Evolutionary conservation across 257 asterid species (phyloP).

Genomic region (Solanum tarijense): DNA sequence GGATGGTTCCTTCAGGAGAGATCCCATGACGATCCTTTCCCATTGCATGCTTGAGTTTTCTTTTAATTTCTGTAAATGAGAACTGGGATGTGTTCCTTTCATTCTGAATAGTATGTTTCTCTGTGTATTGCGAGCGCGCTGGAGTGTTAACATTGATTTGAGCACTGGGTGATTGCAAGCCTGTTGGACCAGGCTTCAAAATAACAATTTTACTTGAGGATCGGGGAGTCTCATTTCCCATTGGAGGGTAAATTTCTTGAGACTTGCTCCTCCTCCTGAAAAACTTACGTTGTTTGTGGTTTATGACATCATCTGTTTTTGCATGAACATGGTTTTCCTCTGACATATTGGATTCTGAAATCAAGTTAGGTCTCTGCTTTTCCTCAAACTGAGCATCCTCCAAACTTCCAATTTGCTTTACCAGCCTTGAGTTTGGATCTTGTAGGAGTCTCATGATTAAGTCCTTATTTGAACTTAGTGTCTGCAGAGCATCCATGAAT

Average conservation of each 20-base stretch:
- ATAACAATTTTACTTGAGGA: constrained; percentile 52
- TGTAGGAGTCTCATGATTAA: constrained; percentile 46
- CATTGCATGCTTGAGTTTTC: constrained; percentile 77
- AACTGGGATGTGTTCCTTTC: constrained; percentile 50
- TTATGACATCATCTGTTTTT: constrained; percentile 35
- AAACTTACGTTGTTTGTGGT: constrained; percentile 40
- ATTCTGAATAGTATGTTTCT: constrained; percentile 18
- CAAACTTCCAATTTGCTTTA: constrained; percentile 36
- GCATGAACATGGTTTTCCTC: constrained; percentile 26
- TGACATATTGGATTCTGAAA: constrained; percentile 15
- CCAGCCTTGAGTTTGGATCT: constrained; percentile 47
- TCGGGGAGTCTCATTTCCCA: constrained; percentile 32
- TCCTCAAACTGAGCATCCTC: constrained; percentile 29
- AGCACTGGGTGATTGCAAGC: constrained; percentile 29
- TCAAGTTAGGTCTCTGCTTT: constrained; percentile 17
- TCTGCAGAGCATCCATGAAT: constrained; percentile 57
- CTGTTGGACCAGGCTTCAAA: constrained; percentile 64
- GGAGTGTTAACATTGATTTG: constrained; percentile 12
- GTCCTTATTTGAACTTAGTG: constrained; percentile 39
- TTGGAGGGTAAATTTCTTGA: constrained; percentile 39
- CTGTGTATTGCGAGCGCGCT: constrained; percentile 12
- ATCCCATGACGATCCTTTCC: constrained; percentile 57
- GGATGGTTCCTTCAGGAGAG: constrained; percentile 18
- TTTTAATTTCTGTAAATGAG: constrained; percentile 74
- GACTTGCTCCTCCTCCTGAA: constrained; percentile 77